Evolutionary conservation across 306 rosid species (phyloP).

Genomic region (Cicer yamashitae): DNA sequence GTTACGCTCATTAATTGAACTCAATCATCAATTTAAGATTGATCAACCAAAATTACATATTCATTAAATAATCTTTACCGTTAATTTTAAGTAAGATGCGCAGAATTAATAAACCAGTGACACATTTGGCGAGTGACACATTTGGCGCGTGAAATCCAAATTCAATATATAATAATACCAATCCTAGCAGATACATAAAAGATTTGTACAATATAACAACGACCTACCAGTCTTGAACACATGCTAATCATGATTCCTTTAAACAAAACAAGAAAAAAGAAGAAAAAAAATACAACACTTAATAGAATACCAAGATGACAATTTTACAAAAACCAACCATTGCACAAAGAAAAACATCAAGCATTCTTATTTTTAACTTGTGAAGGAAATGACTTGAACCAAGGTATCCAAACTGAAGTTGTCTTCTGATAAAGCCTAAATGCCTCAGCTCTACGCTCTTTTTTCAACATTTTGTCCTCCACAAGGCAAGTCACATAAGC

Average conservation of each 20-base stretch:
- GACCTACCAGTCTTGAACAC: conserved; percentile 18
- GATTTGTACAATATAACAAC: too few relatives aligned
- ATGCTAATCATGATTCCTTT: conserved; percentile 44
- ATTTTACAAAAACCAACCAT: conserved; percentile 42
- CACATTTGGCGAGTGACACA: too few relatives aligned
- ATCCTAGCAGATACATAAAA: too few relatives aligned
- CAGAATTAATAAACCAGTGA: too few relatives aligned
- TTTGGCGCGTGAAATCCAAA: too few relatives aligned
- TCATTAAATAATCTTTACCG: too few relatives aligned
- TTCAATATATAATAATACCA: too few relatives aligned
- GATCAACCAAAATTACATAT: too few relatives aligned
- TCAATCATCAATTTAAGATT: too few relatives aligned
- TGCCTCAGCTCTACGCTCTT: conserved; percentile 73
- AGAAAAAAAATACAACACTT: conserved; percentile 25
- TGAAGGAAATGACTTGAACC: conserved; percentile 65
- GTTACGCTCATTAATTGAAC: too few relatives aligned
- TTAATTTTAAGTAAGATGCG: too few relatives aligned
- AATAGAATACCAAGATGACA: conserved; percentile 33
- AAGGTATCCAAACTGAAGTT: conserved; percentile 88
- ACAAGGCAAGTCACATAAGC: conserved; percentile 88
- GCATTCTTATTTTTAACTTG: conserved; percentile 67
- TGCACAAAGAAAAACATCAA: conserved; percentile 44
- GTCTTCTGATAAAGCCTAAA: conserved; percentile 82
- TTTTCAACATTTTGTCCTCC: conserved; percentile 79
- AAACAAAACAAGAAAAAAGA: conserved; percentile 47